Percentiles rank a stretch among this genome's conserved stretches.
Evolutionary conservation across 1,284 basidiomycete genomes (phyloP).

Genomic region (Ceratobasidium sp.): DNA sequence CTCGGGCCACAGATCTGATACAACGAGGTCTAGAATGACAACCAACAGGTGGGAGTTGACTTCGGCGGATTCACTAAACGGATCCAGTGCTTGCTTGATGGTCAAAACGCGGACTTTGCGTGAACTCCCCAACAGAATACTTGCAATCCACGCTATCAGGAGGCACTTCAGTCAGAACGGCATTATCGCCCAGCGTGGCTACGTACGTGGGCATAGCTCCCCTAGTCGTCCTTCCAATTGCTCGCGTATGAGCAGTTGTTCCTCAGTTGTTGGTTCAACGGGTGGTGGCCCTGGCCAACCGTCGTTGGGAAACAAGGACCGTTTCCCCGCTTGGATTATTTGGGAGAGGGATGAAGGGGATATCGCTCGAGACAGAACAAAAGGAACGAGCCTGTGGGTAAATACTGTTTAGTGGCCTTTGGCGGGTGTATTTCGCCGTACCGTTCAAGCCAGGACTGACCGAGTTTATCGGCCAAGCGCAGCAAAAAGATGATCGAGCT

Average conservation of each 20-base stretch:
- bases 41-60: slow-evolving; percentile 34
- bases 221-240: slow-evolving; percentile 59
- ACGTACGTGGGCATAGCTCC: slow-evolving; percentile 59
- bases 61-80: slow-evolving; percentile 37
- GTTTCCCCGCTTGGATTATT: slow-evolving; percentile 61
- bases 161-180: neutral
- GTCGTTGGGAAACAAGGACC: slow-evolving; percentile 71
- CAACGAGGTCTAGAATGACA: slow-evolving; percentile 25
- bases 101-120: slow-evolving; percentile 27
- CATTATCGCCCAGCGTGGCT: neutral
- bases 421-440: slow-evolving; percentile 41
- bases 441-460: slow-evolving; percentile 47
- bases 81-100: slow-evolving; percentile 36
- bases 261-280: slow-evolving; percentile 70
- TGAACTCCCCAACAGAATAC: slow-evolving; percentile 21
- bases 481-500: slow-evolving; percentile 48
- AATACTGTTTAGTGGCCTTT: too few species aligned
- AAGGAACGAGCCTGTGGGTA: slow-evolving; percentile 62
- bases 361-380: slow-evolving; percentile 64
- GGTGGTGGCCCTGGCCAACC: slow-evolving; percentile 75
- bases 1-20: slow-evolving; percentile 34
- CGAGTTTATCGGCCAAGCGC: slow-evolving; percentile 46
- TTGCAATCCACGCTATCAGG: slow-evolving; percentile 5
- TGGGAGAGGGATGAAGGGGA: slow-evolving; percentile 60
- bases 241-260: slow-evolving; percentile 66